Evolutionary conservation across 177 flowering plant species (phyloP), one percentile per base, ranked within the genome.

Genomic region (Vitis hybrid): DNA sequence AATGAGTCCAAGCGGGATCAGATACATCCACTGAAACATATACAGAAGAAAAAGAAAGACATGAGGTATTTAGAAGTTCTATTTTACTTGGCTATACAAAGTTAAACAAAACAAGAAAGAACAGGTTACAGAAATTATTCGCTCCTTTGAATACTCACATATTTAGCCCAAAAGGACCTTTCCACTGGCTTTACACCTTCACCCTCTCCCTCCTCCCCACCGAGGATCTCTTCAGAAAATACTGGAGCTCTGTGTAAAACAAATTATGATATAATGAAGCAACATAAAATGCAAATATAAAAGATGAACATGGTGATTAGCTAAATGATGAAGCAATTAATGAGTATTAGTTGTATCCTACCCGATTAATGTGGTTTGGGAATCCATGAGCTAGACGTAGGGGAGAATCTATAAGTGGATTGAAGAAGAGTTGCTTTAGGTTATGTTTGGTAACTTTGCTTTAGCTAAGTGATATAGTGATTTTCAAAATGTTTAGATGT

Each of bases 81-180:
- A 18, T 11, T 10, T 1, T 2, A 38, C 7, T 22, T 4, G 28
- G 15, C 3, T 60, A 14, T 12, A 12, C 4, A 60, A 38, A 24
- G 14, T 4, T 3, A 58, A 4, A 58, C 2, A 65, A 60, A 22
- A 57, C 55, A 54, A 52, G 33, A 62, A 13, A 61, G 49, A 24
- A 31, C n/a, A 22, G 47, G 24, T 2, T 2, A 8, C 18, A 19
- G 52, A 11, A 2, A 54, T 10, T 0, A 51, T 17, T 17, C 1
- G 5, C 10, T 8, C 31, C 12, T 38, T 5, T 8, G 31, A 51
- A 22, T 20, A 87, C 98, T 87, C 75, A 94, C 99, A 71, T 95
- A 95, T 95, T 94, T 95, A 72, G 98, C 92, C 99, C 97, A 95
- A 71, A 95, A 87, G 19, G 99, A 85, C 80, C 82, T 91, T 75